Evolutionary conservation across 257 asterid species (phyloP), one percentile per base, ranked within the genome.

Genomic region (Scutellaria baicalensis): DNA sequence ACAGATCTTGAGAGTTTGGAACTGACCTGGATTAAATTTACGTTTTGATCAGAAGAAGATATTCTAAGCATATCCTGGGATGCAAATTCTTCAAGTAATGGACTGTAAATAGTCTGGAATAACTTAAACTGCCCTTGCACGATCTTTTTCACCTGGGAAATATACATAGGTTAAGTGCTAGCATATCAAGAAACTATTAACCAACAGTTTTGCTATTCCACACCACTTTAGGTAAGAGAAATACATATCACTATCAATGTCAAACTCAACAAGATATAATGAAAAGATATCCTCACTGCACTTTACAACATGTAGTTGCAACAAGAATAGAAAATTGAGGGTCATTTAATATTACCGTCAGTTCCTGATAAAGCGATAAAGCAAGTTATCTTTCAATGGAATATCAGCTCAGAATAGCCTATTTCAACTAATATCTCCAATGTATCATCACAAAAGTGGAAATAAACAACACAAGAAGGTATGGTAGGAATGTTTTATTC

Each of bases 71-170:
- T 43, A 71, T 86, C 89, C 31, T 69, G 66, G 48, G 80, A 78
- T 8, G 86, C 91, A 75, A 82, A 78, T 70, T 90, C 97, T 79
- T 90, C 85, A 16, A 90, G 44, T 77, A 75, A 63, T 20, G 98
- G 93, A 42, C 61, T 78, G 75, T 92, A 92, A 91, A 82, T 83
- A 59, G 63, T 63, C 17, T 71, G 88, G 71, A 92, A 90, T 75
- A 88, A 81, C 75, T 79, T 57, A 66, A 80, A 88, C 64, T 92
- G 97, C 61, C 97, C 97, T 68, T 79, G 85, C 54, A 92, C 93
- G 65, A 92, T 90, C 77, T 92, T 92, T 56, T 77, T 81, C 79
- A 91, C 94, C 92, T 90, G 83, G 58, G 38, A 50, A 45, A 52
- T 11, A 51, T 17, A 74, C 40, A 75, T 5, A 76, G 49, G 14